Conservation (phyloP, 148 eudicot species). For the Cornus suecica region DNA sequence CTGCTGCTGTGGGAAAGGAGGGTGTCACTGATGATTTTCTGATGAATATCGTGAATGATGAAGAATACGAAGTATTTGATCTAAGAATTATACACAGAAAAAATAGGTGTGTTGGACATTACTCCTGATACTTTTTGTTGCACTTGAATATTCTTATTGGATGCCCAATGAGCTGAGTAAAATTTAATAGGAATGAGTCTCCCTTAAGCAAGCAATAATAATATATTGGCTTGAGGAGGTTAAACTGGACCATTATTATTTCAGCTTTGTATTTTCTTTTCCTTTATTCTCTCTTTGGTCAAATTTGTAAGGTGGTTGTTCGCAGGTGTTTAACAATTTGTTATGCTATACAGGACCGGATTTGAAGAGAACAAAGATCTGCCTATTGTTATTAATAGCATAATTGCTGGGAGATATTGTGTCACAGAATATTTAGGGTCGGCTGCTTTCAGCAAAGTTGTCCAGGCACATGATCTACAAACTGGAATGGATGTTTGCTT, state of each 20-base stretch:
- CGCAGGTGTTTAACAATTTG: slow-evolving; percentile 24
- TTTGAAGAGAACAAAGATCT: slow-evolving; percentile 91
- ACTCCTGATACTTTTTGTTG: not conserved
- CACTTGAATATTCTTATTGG: not conserved
- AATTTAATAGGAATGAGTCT: not conserved
- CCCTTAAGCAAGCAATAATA: not conserved
- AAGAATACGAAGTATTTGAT: slow-evolving; percentile 77
- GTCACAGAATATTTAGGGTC: slow-evolving; percentile 90
- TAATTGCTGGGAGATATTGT: slow-evolving; percentile 76
- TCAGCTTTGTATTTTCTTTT: not conserved
- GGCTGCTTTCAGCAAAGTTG: slow-evolving; percentile 96
- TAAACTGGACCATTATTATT: not conserved
- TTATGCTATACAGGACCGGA: slow-evolving; percentile 70
- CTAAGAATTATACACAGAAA: slow-evolving; percentile 89
- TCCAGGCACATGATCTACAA: slow-evolving; percentile 86
- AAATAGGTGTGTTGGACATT: slow-evolving; percentile 60
- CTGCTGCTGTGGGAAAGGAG: slow-evolving; percentile 45
- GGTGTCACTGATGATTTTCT: slow-evolving; percentile 43
- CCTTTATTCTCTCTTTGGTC: not conserved
- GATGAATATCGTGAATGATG: slow-evolving; percentile 42
- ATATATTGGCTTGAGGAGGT: too few relatives aligned
- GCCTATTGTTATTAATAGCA: slow-evolving; percentile 64
- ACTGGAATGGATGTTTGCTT: slow-evolving; percentile 87
- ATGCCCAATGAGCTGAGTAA: not conserved
- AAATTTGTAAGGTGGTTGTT: slow-evolving; percentile 12